Conservation (phyloP, 345 rosid species). For the Brassica juncea region DNA sequence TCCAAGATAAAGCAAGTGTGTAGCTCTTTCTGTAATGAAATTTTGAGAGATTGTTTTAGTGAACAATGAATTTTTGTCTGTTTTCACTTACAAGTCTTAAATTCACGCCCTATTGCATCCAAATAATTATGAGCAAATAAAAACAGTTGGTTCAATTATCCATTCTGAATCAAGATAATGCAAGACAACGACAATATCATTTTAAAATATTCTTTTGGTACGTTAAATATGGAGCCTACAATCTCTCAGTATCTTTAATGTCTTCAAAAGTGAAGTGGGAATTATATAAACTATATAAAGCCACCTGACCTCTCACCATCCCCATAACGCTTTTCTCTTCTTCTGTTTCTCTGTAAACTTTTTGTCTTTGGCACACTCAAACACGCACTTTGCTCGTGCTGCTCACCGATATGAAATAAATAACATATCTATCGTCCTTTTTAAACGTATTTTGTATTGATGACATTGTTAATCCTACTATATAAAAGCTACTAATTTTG, state of each 20-base stretch:
- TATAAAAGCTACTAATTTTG: no score
- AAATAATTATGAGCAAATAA: neutral
- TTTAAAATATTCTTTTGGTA: neutral
- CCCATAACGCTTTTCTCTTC: neutral
- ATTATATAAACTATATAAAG: constrained; percentile 13
- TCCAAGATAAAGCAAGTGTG: constrained; percentile 1
- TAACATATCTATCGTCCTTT: neutral
- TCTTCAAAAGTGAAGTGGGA: constrained; percentile 2
- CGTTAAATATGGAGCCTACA: constrained; percentile 8
- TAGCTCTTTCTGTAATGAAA: neutral
- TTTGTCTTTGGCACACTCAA: constrained; percentile 6
- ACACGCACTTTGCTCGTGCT: constrained; percentile 36
- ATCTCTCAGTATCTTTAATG: neutral
- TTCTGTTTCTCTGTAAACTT: neutral
- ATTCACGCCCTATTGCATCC: neutral
- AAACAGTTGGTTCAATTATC: constrained; percentile 1
- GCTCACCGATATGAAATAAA: constrained; percentile 26
- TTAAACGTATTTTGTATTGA: neutral
- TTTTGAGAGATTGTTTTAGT: neutral
- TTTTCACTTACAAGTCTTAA: neutral
- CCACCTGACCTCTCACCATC: neutral
- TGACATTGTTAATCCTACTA: no score
- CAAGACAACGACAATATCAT: neutral
- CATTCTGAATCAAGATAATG: neutral
- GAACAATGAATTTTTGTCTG: neutral